Base-by-base conservation (phyloP, 78 protist genomes). In the Capsaspora owczarzaki region DNA sequence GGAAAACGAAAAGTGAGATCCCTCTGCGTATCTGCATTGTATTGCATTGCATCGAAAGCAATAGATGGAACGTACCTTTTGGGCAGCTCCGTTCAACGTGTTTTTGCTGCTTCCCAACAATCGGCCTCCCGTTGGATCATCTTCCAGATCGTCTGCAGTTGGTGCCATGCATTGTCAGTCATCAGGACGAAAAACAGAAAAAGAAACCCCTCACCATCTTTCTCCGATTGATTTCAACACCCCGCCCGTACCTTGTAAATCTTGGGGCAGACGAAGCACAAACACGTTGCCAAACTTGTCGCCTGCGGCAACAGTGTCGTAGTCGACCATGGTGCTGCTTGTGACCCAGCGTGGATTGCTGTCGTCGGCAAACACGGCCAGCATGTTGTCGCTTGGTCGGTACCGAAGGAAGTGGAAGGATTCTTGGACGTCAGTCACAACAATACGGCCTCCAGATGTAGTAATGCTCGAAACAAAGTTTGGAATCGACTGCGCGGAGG, bases 361-460 rank as follows among this genome's bases (percentile, higher is more conserved):
- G 77, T 92, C 96, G 60, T 94, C 98, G 20, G 97, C 98, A 79
- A 95, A 94, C 31, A 94, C 46, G 56, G 43, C 23, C 60, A 97
- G 29, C 53, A 27, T 46, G 78, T 94, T 93, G 33, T 93, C 90
- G 25, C 53, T 42, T 0, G 43, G 75, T 14, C 49, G 38, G 85
- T 95, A 96, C 66, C 75, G 80, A 35, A 92, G 72, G 44, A 71
- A 90, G 77, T 82, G 90, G 82, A 95, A 46, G 2, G 94, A 87
- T 76, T 96, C 96, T 25, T 84, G 79, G 29, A 89, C 77, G 74
- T 97, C 99, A 44, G 90, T 85, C 23, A 94, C 97, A 10, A 77
- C 40, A 60, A 97, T 56, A 42, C 98, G 83, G 41, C 86, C 85
- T 31, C 93, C 96, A 72, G 82, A 66, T 4, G 89, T 31, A 31